Base-by-base conservation (phyloP, 2,329 filamentous ascomycete genomes). In the Aspergillus carbonarius region DNA sequence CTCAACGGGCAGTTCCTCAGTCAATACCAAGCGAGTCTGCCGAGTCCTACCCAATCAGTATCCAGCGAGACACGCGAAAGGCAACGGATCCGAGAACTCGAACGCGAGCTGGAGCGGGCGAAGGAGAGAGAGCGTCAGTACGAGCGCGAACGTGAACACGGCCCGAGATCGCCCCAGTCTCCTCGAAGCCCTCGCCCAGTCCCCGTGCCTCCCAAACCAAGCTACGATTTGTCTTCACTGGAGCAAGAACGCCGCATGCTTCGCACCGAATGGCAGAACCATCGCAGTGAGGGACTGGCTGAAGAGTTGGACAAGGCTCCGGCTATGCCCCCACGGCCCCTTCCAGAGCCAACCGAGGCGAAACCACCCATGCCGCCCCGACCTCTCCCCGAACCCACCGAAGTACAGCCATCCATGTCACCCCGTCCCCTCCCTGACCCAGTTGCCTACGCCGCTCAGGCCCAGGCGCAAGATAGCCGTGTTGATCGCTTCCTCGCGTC, bases 1-100 rank as follows among this genome's bases (percentile, higher is more conserved):
- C 80, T 96, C 20, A 88, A 88, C 60, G 92, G 92, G 2, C 92
- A 96, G 70, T 93, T 88, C 67, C 82, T 96, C 52, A 93, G 90
- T 70, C 90, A 96, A 71, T 96, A 96, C 72, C 89, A 91, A 72
- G 86, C 88, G 18, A 88, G 91, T 65, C 86, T 90, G 70, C 74
- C 81, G 61, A 69, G 74, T 55, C 65, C 70, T 66, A 68, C 66
- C 72, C 51, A 34, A 15, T 76, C 59, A 70, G 76, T 68, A 20
- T 76, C 70, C 18, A 74, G 81, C 55, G 83, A 76, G 60, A 79
- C 78, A 23, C 75, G 79, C 2, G 85, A 93, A 72, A 85, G 81
- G 62, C 84, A 82, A 63, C 86, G 92, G 40, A 88, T 97, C 62
- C 85, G 85, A 67, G 88, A 97, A 71, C 82, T 98, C 5, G 93